Percentiles rank a stretch among this genome's conserved stretches.
Evolutionary conservation across 495 filamentous ascomycete genomes (phyloP).

Genomic region (Tuber umbilicatum): DNA sequence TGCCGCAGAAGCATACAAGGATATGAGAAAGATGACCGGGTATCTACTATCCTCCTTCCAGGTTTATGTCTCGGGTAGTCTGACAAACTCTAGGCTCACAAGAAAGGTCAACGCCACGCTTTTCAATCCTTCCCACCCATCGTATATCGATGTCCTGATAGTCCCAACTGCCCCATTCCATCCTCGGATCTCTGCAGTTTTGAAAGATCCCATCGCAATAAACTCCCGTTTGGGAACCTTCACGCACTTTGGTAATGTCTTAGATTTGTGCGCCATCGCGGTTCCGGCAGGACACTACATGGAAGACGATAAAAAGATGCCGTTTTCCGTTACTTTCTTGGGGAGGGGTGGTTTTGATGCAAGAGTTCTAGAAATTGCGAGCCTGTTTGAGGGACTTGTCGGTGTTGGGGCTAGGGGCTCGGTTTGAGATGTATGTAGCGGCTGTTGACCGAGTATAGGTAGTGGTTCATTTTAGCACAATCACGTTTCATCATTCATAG

Average conservation of each 20-base stretch:
- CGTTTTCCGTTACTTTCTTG: slow-evolving; percentile 60
- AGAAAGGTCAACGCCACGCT: slow-evolving; percentile 18
- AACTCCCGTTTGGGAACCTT: slow-evolving; percentile 57
- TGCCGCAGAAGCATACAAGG: slow-evolving; percentile 53
- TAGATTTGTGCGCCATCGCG: slow-evolving; percentile 58
- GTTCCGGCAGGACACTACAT: slow-evolving; percentile 52
- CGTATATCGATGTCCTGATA: slow-evolving; percentile 53
- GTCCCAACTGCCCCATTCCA: slow-evolving; percentile 59
- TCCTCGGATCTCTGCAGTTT: slow-evolving; percentile 53
- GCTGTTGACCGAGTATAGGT: background rate
- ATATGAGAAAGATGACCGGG: slow-evolving; percentile 41
- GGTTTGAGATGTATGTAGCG: background rate
- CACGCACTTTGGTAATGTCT: slow-evolving; percentile 59
- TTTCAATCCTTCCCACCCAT: slow-evolving; percentile 22
- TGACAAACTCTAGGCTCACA: slow-evolving; percentile 15
- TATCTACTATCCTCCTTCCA: background rate
- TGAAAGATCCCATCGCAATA: slow-evolving; percentile 50
- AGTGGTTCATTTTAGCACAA: background rate
- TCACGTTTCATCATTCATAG: background rate
- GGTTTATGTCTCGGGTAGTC: background rate
- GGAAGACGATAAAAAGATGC: slow-evolving; percentile 44
- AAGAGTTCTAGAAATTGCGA: slow-evolving; percentile 52
- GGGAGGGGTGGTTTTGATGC: slow-evolving; percentile 53
- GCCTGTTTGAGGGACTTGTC: slow-evolving; percentile 47
- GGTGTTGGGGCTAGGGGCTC: slow-evolving; percentile 25